These are phyloP conservation scores for Sphaceloma murrayae DNA, from an alignment of 2,329 filamentous ascomycete genomes.

Conservation along the genomic window DNA sequence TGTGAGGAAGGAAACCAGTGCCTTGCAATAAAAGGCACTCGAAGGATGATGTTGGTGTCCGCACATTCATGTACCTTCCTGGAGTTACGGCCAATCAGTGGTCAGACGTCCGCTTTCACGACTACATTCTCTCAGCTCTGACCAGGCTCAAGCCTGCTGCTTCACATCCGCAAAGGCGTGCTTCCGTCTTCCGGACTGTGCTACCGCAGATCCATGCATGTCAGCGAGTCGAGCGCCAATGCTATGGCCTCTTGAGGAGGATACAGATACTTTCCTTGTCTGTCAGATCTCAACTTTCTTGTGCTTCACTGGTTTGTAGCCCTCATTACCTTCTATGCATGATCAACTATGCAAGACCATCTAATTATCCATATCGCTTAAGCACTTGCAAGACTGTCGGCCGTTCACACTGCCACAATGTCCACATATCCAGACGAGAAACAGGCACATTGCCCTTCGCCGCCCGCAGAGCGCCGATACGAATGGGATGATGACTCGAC, in stretches of 20 bases:
- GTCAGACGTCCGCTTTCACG: background rate
- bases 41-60: background rate
- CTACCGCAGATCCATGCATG: background rate
- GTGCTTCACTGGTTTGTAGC: background rate
- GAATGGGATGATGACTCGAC: slow-evolving; percentile 1
- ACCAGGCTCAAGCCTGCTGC: background rate
- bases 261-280: no score
- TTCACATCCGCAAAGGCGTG: background rate
- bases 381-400: no score
- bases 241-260: no score
- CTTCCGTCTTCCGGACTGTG: background rate
- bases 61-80: no score
- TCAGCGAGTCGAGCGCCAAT: background rate
- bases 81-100: no score
- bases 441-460: background rate
- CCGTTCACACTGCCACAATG: background rate
- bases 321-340: background rate
- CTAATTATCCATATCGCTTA: no score
- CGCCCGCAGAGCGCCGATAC: background rate
- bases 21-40: no score
- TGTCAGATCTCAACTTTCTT: no score
- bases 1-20: no score
- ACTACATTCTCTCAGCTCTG: background rate
- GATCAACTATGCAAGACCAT: no score
- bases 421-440: slow-evolving; percentile 1